Percentiles rank a stretch among this genome's conserved stretches.
These are phyloP conservation scores for Trametes cubensis DNA, from an alignment of 768 basidiomycete genomes.

Conservation along the genomic window DNA sequence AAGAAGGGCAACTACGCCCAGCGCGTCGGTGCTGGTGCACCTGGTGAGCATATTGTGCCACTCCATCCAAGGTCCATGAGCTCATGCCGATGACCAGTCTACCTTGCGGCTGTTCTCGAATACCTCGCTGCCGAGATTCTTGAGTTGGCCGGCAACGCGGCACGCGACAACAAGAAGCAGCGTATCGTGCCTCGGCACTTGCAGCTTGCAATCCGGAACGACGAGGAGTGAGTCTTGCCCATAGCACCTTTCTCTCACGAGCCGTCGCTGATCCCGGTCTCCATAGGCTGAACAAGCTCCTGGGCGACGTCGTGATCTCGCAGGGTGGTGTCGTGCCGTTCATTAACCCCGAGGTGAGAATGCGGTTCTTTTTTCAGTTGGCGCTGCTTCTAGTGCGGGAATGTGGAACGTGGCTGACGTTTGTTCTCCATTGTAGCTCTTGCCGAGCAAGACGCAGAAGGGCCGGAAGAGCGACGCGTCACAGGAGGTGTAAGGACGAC, in stretches of 20 bases:
- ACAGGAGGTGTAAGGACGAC: conserved; percentile 11
- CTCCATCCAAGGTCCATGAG: neutral
- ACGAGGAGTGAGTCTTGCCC: conserved; percentile 68
- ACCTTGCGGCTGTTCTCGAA: conserved; percentile 90
- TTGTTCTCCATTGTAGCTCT: conserved; percentile 31
- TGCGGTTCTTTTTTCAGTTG: neutral
- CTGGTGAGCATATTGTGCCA: conserved; percentile 48
- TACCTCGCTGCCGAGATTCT: conserved; percentile 93
- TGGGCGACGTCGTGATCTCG: conserved; percentile 87
- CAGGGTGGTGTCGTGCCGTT: conserved; percentile 92
- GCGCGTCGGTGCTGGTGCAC: conserved; percentile 87
- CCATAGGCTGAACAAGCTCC: conserved; percentile 63
- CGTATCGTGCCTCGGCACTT: conserved; percentile 95
- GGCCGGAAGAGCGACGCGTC: conserved; percentile 46
- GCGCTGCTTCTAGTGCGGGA: neutral
- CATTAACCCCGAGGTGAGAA: conserved; percentile 62
- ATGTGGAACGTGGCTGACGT: neutral
- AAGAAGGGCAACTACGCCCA: conserved; percentile 87
- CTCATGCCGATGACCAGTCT: conserved; percentile 50
- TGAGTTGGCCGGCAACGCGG: conserved; percentile 89
- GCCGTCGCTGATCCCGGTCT: neutral
- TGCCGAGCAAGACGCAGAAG: conserved; percentile 52
- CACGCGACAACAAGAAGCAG: conserved; percentile 91
- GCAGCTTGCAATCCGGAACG: conserved; percentile 92
- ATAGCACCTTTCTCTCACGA: neutral